Evolutionary conservation across 305 asterid genomes (phyloP), one percentile per base, ranked within the genome.

Genomic region (Salvia sclarea): DNA sequence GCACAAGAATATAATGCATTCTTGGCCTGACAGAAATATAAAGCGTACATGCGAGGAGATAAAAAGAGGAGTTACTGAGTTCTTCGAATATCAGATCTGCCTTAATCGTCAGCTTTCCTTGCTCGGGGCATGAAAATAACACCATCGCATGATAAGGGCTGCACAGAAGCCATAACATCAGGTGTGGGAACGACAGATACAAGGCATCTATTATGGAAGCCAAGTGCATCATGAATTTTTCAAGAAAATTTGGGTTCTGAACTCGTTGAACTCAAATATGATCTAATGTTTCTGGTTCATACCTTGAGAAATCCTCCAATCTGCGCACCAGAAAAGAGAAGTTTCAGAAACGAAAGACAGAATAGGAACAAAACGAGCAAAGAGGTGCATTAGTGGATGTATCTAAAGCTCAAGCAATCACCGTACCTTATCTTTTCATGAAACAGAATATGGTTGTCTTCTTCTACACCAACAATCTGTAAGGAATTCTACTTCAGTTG

Each of bases 291-390:
- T 40, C 59, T 59, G 75, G 76, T 70, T 69, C 81, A 22, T 81
- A 88, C 99, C 99, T 94, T 54, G 87, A 82, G 75, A 94, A 91
- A 54, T 89, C 96, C 74, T 91, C 93, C 85, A 94, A 84, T 76
- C 98, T 94, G 95, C 79, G 79, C 75, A 73, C 69, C 48, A 72
- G 43, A 56, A 60, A 70, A 76, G 41, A n/a, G n/a, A n/a, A 37
- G 62, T 50, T 41, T 31, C 74, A 76, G 62, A 65, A 50, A 49
- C 17, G 64, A 41, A 62, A 35, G 55, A 41, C 13, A 52, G 44
- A 24, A 63, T 56, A 59, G 2, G 65, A 52, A 52, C 57, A 64
- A 66, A 31, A 61, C 48, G 49, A 65, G 52, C 31, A 30, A 64
- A 76, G 59, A 62, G 73, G 35, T 35, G 71, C 38, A 66, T 61